Evolutionary conservation across 2,329 filamentous ascomycete genomes (phyloP), one percentile per base, ranked within the genome.

Genomic region (Scortechinia acanthostroma): DNA sequence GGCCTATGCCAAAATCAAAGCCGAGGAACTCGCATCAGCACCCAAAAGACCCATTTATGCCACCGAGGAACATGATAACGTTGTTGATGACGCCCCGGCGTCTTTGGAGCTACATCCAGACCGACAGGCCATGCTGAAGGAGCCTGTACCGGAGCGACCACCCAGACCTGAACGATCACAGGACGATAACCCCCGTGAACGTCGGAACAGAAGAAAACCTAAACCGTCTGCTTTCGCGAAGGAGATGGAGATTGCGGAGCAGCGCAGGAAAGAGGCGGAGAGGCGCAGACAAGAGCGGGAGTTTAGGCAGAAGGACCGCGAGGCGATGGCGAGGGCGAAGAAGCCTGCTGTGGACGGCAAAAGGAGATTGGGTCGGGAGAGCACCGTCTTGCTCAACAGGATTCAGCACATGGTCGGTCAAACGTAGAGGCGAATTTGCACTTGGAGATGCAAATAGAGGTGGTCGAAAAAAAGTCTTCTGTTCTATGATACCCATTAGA

Each of bases 1-100:
- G 64, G 79, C 86, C 35, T 96, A 95, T 60, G 86, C 86, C 50
- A 96, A 95, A 64, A 71, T 95, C 51, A 91, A 91, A 64, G 81
- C 80, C 33, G 67, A 70, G 42, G 72, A 79, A 58, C 61, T 69
- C 30, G 61, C 60, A 30, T 51, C 55, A 46, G 53, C 47, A 47
- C 61, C 43, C 57, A 64, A 44, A 50, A 57, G 43, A 49, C 52
- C 42, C 20, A 45, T 51, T 42, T 47, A 49, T 42, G 43, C 48
- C 20, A 47, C 51, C 16, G 45, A 51, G 3, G 46, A 49, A 3
- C 48, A 55, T 28, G 16, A 22, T 6, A 44, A 30, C 46, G 49
- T 49, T 47, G 47, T 44, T 51, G 52, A 49, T 45, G 52, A 56
- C 47, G 47, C 51, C 23, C 46, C 49, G 22, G 4, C 43, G 47